Percentiles rank a stretch among this genome's conserved stretches.
Evolutionary conservation across 2,329 filamentous ascomycete genomes (phyloP).

Genomic region (Boeremia lycopersici): DNA sequence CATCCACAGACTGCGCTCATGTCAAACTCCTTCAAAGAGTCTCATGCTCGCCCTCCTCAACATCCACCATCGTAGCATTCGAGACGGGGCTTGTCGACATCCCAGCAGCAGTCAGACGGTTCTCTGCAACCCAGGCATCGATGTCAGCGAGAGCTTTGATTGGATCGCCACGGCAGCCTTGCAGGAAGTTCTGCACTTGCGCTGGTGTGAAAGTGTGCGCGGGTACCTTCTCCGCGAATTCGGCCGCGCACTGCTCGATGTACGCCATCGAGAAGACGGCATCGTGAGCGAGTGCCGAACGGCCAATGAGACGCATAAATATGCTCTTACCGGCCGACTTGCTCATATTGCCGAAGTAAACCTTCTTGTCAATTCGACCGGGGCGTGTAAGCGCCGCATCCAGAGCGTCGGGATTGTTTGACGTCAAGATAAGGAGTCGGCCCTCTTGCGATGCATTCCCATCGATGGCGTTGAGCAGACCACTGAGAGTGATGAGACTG

Average conservation of each 20-base stretch:
- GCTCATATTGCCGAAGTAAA: constrained; percentile 62
- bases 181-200: constrained; percentile 41
- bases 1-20: not conserved
- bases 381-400: constrained; percentile 76
- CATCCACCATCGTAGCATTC: constrained; percentile 16
- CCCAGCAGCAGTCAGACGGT: not conserved
- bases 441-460: constrained; percentile 80
- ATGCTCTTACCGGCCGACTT: constrained; percentile 28
- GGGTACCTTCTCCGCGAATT: constrained; percentile 38
- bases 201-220: constrained; percentile 38
- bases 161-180: constrained; percentile 36
- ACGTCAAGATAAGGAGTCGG: constrained; percentile 80
- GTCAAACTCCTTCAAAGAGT: not conserved
- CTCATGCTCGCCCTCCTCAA: constrained; percentile 7
- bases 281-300: constrained; percentile 26
- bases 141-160: constrained; percentile 26
- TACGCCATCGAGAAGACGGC: constrained; percentile 24
- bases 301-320: constrained; percentile 41
- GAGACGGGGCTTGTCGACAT: constrained; percentile 9
- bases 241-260: constrained; percentile 28
- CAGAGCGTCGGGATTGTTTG: constrained; percentile 74
- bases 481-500: constrained; percentile 63
- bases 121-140: constrained; percentile 29
- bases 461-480: constrained; percentile 79
- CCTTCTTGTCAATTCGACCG: constrained; percentile 78